These are phyloP conservation scores for Leucocoprinus sp. DNA, from an alignment of 768 basidiomycete genomes.

Conservation along the genomic window DNA sequence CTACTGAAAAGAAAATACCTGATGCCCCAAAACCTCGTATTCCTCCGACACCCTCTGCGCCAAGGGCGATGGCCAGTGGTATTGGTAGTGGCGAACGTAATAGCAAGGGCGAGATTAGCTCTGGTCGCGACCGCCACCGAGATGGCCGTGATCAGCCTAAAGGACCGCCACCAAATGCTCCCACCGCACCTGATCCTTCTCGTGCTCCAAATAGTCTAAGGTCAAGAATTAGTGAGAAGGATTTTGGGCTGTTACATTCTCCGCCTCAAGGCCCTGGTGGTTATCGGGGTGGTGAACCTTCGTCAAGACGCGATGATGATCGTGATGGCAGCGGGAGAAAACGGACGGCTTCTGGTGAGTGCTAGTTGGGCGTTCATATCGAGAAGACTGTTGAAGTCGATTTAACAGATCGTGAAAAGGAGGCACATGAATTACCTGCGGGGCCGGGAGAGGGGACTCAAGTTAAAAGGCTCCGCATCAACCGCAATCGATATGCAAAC, in stretches of 20 bases:
- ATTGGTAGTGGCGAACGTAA: constrained; percentile 9
- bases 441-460: constrained; percentile 27
- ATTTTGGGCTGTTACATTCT: constrained; percentile 35
- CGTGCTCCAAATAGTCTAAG: constrained; percentile 23
- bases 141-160: constrained; percentile 15
- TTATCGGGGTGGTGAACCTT: constrained; percentile 39
- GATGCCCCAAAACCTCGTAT: constrained; percentile 12
- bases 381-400: background rate
- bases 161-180: constrained; percentile 12
- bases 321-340: constrained; percentile 52
- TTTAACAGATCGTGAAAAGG: constrained; percentile 56
- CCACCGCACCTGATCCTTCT: constrained; percentile 17
- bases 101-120: constrained; percentile 10
- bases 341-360: constrained; percentile 59
- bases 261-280: constrained; percentile 16
- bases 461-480: constrained; percentile 54
- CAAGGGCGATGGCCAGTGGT: constrained; percentile 15
- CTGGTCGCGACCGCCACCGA: constrained; percentile 16
- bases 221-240: constrained; percentile 45
- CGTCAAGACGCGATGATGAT: constrained; percentile 47
- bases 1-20: constrained; percentile 14
- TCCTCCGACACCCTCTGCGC: constrained; percentile 15
- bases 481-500: constrained; percentile 40
- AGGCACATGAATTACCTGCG: constrained; percentile 28
- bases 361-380: background rate